These are phyloP conservation scores for Elsinoe australis DNA, from an alignment of 2,329 filamentous ascomycete species.

Conservation along the genomic window DNA sequence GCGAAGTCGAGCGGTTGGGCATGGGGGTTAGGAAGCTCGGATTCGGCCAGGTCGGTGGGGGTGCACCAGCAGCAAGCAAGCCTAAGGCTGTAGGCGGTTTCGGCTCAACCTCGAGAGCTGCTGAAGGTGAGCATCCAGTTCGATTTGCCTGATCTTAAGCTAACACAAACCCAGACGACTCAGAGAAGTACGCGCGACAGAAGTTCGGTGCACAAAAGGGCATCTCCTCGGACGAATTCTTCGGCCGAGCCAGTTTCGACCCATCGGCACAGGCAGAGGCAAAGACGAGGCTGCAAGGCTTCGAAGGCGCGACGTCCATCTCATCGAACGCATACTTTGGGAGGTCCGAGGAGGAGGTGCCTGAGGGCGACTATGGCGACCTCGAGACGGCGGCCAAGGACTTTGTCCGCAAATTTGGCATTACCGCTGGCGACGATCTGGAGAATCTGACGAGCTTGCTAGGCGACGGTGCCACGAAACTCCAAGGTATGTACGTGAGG, in stretches of 20 bases:
- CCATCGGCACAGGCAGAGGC: constrained; percentile 73
- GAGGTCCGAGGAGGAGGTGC: constrained; percentile 67
- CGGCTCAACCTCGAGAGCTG: constrained; percentile 57
- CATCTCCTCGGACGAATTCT: constrained; percentile 97
- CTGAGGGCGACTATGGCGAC: constrained; percentile 65
- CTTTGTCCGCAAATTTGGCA: constrained; percentile 88
- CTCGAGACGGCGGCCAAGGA: constrained; percentile 91
- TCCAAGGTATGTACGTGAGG: constrained; percentile 54
- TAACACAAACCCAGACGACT: constrained; percentile 49
- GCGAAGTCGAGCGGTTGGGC: constrained; percentile 79
- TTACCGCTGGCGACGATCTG: constrained; percentile 90
- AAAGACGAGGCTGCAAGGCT: constrained; percentile 78
- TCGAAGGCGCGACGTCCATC: constrained; percentile 86
- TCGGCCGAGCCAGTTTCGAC: constrained; percentile 83
- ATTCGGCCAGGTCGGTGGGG: constrained; percentile 67
- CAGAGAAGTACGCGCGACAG: constrained; percentile 71
- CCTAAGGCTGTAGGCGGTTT: constrained; percentile 71
- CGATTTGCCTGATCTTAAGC: not conserved
- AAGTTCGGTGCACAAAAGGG: constrained; percentile 93
- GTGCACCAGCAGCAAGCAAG: constrained; percentile 46
- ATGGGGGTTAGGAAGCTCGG: constrained; percentile 82
- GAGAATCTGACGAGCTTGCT: constrained; percentile 79
- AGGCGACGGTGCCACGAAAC: constrained; percentile 73
- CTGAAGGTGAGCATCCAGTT: not conserved
- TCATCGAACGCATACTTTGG: constrained; percentile 98